Base-by-base conservation (phyloP, 2,329 filamentous ascomycete species). In the Penicillium sp. region DNA sequence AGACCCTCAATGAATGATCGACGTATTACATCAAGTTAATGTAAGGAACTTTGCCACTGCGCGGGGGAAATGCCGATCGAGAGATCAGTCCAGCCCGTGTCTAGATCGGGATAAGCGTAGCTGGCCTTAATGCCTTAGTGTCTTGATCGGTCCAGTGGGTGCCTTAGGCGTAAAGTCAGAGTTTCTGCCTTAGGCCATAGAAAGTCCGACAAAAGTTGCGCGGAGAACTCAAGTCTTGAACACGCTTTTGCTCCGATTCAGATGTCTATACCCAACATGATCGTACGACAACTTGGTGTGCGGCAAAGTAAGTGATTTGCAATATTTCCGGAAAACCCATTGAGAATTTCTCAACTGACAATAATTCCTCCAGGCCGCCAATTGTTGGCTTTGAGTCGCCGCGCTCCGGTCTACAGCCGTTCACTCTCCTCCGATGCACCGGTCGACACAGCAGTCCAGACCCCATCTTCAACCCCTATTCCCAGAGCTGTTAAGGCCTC, bases 241-340 rank as follows among this genome's bases (percentile, higher is more conserved):
- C 49, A 57, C 56, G 48, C 55, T 49, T 51, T 50, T 48, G 54
- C 46, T 47, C 39, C 62, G 49, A 26, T 57, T 63, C 60, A 58
- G 49, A 53, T 55, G 52, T 58, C 56, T 53, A 50, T 56, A 63
- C 52, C 48, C 70, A 73, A 53, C 49, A 77, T 77, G 75, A 77
- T 77, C 69, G 68, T 77, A 64, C 73, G 75, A 62, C 68, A 73
- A 54, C 49, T 75, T 44, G 71, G 67, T 63, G 60, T 71, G 68
- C 74, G 74, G 70, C 75, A 77, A 57, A 70, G 75, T 77, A 55
- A 66, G 75, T 70, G 11, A 46, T 9, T 24, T 3, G 3, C 3
- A 16, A 6, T n/a, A 4, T 24, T 0, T 5, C 24, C n/a, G 14
- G 19, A 43, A 37, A 22, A 41, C 2, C 19, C 9, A 41, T 21